Percentiles rank a stretch among this genome's conserved stretches.
Evolutionary conservation across 345 rosid species (phyloP).

Genomic region (Capsella bursapastoris): DNA sequence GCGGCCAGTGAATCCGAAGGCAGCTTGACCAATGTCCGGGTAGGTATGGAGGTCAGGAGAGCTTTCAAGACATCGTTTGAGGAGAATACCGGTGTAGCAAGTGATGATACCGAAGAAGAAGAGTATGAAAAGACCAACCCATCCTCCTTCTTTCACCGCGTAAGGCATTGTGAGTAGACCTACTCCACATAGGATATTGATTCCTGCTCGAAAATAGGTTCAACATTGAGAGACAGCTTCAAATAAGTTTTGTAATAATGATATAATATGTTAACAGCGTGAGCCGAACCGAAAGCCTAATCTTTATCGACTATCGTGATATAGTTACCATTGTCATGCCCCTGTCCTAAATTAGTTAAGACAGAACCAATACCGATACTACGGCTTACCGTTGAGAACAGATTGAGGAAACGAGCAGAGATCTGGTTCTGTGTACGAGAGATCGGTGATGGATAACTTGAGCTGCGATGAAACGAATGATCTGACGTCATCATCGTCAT

Average conservation of each 20-base stretch:
- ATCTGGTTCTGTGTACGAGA: not conserved
- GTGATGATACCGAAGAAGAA: constrained; percentile 55
- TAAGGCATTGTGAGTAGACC: constrained; percentile 77
- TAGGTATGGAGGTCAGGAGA: constrained; percentile 65
- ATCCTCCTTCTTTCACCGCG: constrained; percentile 80
- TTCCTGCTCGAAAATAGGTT: constrained; percentile 49
- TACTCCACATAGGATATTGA: constrained; percentile 72
- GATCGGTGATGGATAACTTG: constrained; percentile 46
- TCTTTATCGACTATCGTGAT: not conserved
- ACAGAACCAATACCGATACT: not conserved
- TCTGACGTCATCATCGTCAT: constrained; percentile 29
- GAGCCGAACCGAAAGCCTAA: not conserved
- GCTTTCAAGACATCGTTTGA: constrained; percentile 76
- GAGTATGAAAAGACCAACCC: constrained; percentile 65
- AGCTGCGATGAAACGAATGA: constrained; percentile 35
- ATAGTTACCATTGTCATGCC: not conserved
- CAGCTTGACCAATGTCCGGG: constrained; percentile 91
- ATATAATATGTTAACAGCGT: too few relatives aligned
- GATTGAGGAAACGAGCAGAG: constrained; percentile 65
- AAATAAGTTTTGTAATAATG: constrained; percentile 6
- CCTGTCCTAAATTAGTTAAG: not conserved
- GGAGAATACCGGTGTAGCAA: constrained; percentile 67
- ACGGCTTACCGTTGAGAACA: constrained; percentile 58
- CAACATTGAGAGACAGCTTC: constrained; percentile 5
- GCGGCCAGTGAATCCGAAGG: constrained; percentile 74